Evolutionary conservation across 1,284 basidiomycete species (phyloP), one percentile per base, ranked within the genome.

Genomic region (Termitomyces sp.): DNA sequence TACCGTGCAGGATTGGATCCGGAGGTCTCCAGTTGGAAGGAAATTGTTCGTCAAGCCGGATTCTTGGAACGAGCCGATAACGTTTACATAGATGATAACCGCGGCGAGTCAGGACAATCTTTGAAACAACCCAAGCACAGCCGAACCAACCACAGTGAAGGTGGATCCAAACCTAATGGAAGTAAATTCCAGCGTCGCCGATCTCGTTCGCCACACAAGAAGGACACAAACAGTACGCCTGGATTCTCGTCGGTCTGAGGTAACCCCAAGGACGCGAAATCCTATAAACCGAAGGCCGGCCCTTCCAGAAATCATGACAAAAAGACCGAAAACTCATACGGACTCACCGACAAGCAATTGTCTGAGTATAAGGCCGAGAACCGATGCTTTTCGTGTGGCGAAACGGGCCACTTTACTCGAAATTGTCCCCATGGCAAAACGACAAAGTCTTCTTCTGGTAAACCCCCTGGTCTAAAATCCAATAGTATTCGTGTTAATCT

Each of bases 1-100:
- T 51, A 54, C 16, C 28, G 42, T 0, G 42, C 38, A 7, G 45
- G 46, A 19, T 34, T 57, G 5, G 35, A 56, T 26, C 52, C 52
- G 14, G 57, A 56, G 26, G 46, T 14, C 13, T 30, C 39, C 5
- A 18, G 24, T 3, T 56, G 52, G 51, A 38, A 56, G 1, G 31
- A 49, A 11, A 46, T 59, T 1, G 34, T 59, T 1, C 2, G 38
- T 5, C 40, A 26, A 13, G 57, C 57, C 18, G 46, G 52, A 30
- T 4, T 49, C 1, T 49, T 44, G 5, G 53, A 57, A 18, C 37
- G 52, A 38, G 53, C 53, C 46, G 49, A 57, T 6, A n/a, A 19
- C 5, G 28, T 50, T 2, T 5, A 38, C 38, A 11, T 2, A n/a
- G 18, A 50, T 26, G 21, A 21, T 10, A 10, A 21, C 19, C 13